Base-by-base conservation (phyloP, 345 rosid genomes). In the Lumnitzera littorea region DNA sequence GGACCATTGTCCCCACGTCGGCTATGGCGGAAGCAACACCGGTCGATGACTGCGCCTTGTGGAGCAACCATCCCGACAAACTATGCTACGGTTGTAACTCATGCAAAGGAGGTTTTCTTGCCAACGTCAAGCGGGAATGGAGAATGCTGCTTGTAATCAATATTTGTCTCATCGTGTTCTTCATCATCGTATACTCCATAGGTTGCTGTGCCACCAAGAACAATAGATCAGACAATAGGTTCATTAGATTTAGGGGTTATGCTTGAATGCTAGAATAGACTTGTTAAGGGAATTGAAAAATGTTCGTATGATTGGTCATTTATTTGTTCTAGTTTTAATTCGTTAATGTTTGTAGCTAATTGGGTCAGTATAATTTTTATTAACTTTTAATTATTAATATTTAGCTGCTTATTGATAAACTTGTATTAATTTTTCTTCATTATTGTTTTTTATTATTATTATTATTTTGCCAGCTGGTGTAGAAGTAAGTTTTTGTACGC, bases 51-150 rank as follows among this genome's bases (percentile, higher is more conserved):
- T 53, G 62, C 14, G 75, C 66, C 57, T 73, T 74, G 65, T 80
- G 84, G 84, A 67, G 64, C 70, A 80, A 80, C 46, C 23, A 75
- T 3, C 72, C 61, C 48, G 20, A 51, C 16, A 62, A 25, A 24
- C 57, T 73, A 5, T 80, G 88, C 74, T 82, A 60, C 59, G 59
- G 73, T 25, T 82, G 88, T 70, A 51, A 64, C 16, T 62, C 84
- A 13, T 82, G 88, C 72, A 80, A 77, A 61, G 70, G 57, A 15
- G 80, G 85, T 3, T 56, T 72, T 60, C 57, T 77, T 1, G 64
- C 63, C 63, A 67, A 66, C 62, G 63, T 77, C 11, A 77, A 71
- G 68, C 64, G 60, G 47, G 50, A 70, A 5, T 80, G 74, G 74
- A 70, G 51, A 60, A 23, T 36, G 20, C 4, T 80, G 62, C 41